Conservation (phyloP, 2,329 filamentous ascomycete genomes). For the Neofusicoccum umdonicola region DNA sequence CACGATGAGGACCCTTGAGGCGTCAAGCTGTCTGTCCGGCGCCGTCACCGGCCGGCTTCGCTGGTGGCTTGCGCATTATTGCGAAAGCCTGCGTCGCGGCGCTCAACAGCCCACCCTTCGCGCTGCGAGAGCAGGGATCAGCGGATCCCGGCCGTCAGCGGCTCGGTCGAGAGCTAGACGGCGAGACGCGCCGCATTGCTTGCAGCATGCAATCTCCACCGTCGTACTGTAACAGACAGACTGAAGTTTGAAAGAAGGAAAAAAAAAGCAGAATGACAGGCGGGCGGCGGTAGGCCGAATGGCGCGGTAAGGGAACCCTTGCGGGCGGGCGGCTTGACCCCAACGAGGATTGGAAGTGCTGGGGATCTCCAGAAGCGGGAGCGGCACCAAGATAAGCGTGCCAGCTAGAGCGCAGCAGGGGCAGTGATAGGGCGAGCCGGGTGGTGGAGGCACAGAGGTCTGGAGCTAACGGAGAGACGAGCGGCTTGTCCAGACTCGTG, state of each 20-base stretch:
- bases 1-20: conserved; percentile 8
- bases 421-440: background rate
- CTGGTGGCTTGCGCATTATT: background rate
- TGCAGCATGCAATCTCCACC: background rate
- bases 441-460: background rate
- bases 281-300: background rate
- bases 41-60: background rate
- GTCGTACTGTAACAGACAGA: background rate
- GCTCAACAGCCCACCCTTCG: background rate
- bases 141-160: conserved; percentile 1
- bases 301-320: background rate
- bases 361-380: background rate
- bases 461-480: background rate
- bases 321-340: background rate
- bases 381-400: conserved; percentile 2
- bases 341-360: background rate
- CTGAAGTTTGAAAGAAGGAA: background rate
- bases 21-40: background rate
- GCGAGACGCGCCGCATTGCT: background rate
- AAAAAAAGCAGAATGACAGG: background rate
- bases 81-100: background rate
- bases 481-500: conserved; percentile 4
- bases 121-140: conserved; percentile 4
- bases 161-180: background rate
- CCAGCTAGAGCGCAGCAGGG: background rate